Evolutionary conservation across 2,329 filamentous ascomycete genomes (phyloP), one percentile per base, ranked within the genome.

Genomic region (Apiospora koreana): DNA sequence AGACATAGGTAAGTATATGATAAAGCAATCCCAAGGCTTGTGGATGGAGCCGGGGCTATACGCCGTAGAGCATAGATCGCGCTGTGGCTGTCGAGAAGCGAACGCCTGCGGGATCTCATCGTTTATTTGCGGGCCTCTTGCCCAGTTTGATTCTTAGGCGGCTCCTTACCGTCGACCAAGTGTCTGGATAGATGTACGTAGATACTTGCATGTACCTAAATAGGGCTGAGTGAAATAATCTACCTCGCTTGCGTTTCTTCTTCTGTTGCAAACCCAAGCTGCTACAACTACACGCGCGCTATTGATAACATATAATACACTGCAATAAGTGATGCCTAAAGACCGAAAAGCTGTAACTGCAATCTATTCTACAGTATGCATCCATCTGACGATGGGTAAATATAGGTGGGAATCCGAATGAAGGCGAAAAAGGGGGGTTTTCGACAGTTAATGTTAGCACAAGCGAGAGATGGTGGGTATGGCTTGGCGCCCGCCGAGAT

Each of bases 401-500:
- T 38, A 23, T 62, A 62, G 54, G 54, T 62, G 18, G 18, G 18
- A 38, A 62, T 12, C 23, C 25, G 14, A 54, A 54, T 9, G 21
- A 62, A 10, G 54, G 54, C 31, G 31, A 62, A 62, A 62, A 62
- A 16, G 31, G 54, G 54, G n/a, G n/a, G 12, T 38, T 38, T 38
- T 38, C 31, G 31, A 62, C 31, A n/a, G 54, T 62, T 62, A 38
- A 38, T 38, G 54, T 14, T 62, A 35, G 54, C 25, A n/a, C 31
- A 62, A 31, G 54, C 54, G 54, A 62, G 54, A 62, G 31, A 18
- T 35, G 50, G 50, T 58, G 50, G 50, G 50, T 18, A 21, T 43
- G 31, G 54, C 54, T 62, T 62, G 54, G 54, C 54, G 54, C 31
- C 31, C 54, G 54, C 54, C 54, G 54, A 62, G 50, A n/a, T 31